A percentile compares a stretch with the other conserved stretches of the same genome.
Conservation (phyloP, 2,329 filamentous ascomycete genomes). For the Aspergillus terreus region DNA sequence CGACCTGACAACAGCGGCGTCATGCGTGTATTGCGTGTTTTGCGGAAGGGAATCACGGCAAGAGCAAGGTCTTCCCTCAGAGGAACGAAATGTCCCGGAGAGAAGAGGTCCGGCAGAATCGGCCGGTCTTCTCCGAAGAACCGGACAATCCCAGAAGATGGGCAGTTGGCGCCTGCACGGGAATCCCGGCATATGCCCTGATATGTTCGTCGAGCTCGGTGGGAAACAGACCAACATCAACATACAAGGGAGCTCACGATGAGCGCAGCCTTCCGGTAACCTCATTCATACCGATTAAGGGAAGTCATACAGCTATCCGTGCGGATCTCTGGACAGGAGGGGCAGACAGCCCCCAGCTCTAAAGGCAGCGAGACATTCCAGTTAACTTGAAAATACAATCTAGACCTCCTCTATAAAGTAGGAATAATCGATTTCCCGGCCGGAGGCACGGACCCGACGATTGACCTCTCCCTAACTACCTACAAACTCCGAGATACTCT, state of each 20-base stretch:
- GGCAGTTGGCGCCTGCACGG: not conserved
- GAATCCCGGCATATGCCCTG: not conserved
- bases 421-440: not conserved
- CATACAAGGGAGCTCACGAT: not conserved
- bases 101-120: not conserved
- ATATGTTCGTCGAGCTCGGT: not conserved
- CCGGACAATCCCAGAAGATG: not conserved
- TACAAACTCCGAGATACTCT: not conserved
- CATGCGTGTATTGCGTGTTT: not conserved
- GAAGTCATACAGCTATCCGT: not conserved
- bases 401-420: not conserved
- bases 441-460: not conserved
- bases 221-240: not conserved
- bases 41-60: not conserved
- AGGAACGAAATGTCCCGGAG: not conserved
- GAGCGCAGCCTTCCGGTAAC: not conserved
- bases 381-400: not conserved
- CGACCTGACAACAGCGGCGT: not conserved
- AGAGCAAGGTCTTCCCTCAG: not conserved
- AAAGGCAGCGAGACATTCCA: too few species aligned
- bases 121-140: not conserved
- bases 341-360: not conserved
- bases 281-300: not conserved
- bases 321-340: not conserved
- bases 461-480: not conserved